phyloP scores from a whole-genome alignment of 352 stramenopile genomes.

The Pseudoperonospora humuli region DNA sequence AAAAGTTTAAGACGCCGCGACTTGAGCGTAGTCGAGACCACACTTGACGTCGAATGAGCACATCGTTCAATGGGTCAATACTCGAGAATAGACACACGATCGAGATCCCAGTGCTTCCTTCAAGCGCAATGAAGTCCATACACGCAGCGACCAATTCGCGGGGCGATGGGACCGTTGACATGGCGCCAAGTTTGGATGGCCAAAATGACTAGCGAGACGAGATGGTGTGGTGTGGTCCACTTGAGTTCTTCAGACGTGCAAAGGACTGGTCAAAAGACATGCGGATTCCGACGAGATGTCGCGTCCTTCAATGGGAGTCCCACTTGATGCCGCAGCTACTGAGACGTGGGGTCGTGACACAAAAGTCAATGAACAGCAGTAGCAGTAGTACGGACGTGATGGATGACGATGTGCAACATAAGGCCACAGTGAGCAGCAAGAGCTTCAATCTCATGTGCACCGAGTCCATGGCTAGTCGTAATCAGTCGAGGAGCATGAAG shows the following conservation, averaged over 20 bases:
- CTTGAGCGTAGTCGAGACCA: constrained; percentile 45
- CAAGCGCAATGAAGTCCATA: constrained; percentile 58
- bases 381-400: no score
- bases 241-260: no score
- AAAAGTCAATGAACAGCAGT: background rate
- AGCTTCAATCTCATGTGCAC: constrained; percentile 14
- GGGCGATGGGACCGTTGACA: constrained; percentile 14
- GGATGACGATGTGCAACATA: constrained; percentile 7
- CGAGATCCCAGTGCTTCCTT: constrained; percentile 37
- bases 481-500: no score
- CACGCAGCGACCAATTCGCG: constrained; percentile 45
- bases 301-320: no score
- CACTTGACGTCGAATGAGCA: constrained; percentile 35
- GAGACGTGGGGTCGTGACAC: background rate
- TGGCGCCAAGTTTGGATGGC: constrained; percentile 12
- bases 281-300: no score
- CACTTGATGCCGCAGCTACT: background rate
- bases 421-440: constrained; percentile 17
- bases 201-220: background rate
- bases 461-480: background rate
- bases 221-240: background rate
- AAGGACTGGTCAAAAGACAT: no score
- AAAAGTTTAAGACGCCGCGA: constrained; percentile 26
- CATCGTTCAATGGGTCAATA: constrained; percentile 36
- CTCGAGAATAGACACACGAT: constrained; percentile 32